Evolutionary conservation across 2,329 filamentous ascomycete species (phyloP), one percentile per base, ranked within the genome.

Genomic region (Talaromyces funiculosus): DNA sequence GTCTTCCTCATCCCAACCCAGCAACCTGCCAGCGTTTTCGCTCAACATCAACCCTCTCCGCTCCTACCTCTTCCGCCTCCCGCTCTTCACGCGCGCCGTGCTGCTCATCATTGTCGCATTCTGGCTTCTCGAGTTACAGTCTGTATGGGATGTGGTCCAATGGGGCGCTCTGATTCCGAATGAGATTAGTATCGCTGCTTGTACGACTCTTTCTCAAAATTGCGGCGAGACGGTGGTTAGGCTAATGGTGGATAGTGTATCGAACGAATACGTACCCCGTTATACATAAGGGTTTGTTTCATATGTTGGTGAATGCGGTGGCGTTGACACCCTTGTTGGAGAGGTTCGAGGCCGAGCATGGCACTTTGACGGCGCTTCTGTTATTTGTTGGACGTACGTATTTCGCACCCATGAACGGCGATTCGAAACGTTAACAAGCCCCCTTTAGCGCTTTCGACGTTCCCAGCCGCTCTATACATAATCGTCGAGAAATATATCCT

Each of bases 191-290:
- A 73, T 96, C 43, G 77, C 80, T 40, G 85, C 86, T 56, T 86
- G 92, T 94, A 81, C 66, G 24, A 35, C 35, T 37, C 9, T 3
- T 9, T 3, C 6, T 26, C 10, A 9, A 12, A 12, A 20, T 14
- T 3, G 26, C 2, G 26, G 29, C 18, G 16, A 3, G 14, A 31
- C 12, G 31, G 9, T 8, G 26, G 10, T 49, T 18, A 14, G 10
- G 31, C 60, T 61, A 45, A 61, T 22, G 20, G 33, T 7, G n/a
- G 57, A 57, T 73, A 96, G 92, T 96, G 79, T 93, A 97, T 76
- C 87, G 94, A 63, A 82, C 96, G 37, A 97, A 96, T 72, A 95
- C 93, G 0, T 99, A 91, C 71, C 91, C 92, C 0, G 80, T 99
- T 60, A 86, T 97, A 62, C 94, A 99, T 72, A 75, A 86, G 47